Conservation (phyloP, 2,329 filamentous ascomycete species). For the Akanthomyces lecanii region DNA sequence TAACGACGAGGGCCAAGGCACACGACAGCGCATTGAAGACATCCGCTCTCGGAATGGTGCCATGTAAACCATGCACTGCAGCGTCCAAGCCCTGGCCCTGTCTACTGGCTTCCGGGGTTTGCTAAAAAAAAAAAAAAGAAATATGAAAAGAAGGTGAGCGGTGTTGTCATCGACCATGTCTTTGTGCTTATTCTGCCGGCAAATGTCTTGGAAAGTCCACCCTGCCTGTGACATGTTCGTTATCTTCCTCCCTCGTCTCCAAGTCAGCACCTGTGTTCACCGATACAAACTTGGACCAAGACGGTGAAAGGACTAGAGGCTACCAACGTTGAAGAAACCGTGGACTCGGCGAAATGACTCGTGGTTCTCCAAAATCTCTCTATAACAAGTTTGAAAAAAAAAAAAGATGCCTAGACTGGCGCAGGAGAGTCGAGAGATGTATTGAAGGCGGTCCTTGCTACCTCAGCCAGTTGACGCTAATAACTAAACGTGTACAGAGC, state of each 20-base stretch:
- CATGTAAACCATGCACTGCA: conserved; percentile 1
- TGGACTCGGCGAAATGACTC: not conserved
- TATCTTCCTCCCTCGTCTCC: not conserved
- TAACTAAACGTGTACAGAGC: too few relatives aligned
- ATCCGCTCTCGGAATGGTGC: conserved; percentile 7
- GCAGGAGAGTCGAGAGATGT: too few relatives aligned
- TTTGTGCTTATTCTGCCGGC: not conserved
- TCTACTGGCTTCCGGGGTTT: not conserved
- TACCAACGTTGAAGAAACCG: too few relatives aligned
- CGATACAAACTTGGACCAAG: not conserved
- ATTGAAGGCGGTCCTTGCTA: too few relatives aligned
- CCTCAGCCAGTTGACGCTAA: too few relatives aligned
- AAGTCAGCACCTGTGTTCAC: not conserved
- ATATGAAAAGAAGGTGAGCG: not conserved
- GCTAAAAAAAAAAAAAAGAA: not conserved
- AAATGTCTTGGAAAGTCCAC: not conserved
- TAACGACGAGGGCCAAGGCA: too few relatives aligned
- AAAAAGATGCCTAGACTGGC: too few relatives aligned
- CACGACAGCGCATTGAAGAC: not conserved
- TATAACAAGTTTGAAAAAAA: too few relatives aligned
- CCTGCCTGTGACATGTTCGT: not conserved
- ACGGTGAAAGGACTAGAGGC: not conserved
- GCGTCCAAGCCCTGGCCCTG: not conserved
- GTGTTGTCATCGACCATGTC: not conserved
- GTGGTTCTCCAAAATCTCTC: too few relatives aligned